Percentiles rank a stretch among this genome's conserved stretches.
phyloP scores from a whole-genome alignment of 164 flowering plant genomes.

The Malania oleifera region DNA sequence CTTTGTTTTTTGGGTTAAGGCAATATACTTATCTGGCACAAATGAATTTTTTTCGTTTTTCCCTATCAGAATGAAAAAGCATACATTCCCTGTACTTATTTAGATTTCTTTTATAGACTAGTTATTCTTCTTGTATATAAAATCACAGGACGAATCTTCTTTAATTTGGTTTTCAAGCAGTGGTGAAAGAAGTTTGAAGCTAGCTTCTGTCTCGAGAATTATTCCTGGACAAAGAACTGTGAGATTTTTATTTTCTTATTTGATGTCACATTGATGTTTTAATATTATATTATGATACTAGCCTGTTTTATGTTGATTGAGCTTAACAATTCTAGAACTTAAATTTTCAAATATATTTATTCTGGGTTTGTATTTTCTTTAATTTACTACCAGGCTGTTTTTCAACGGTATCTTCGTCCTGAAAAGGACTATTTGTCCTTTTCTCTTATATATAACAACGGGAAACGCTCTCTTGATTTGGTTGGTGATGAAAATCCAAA shows the following conservation, averaged over 20 bases:
- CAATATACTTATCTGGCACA: too few species aligned
- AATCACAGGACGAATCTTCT: slow-evolving; percentile 78
- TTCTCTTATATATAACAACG: slow-evolving; percentile 86
- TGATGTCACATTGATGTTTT: slow-evolving; percentile 1
- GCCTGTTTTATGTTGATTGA: too few species aligned
- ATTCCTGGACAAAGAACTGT: slow-evolving; percentile 99
- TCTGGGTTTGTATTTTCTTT: neutral
- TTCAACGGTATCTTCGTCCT: slow-evolving; percentile 77
- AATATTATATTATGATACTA: neutral
- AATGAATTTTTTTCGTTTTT: too few species aligned
- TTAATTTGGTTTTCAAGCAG: slow-evolving; percentile 88
- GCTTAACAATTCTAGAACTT: neutral
- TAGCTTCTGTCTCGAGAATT: slow-evolving; percentile 80
- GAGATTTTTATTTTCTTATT: slow-evolving; percentile 24
- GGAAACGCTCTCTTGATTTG: slow-evolving; percentile 92
- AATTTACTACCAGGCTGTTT: slow-evolving; percentile 57
- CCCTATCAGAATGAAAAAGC: too few species aligned
- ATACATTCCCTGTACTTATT: neutral
- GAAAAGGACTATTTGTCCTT: slow-evolving; percentile 95
- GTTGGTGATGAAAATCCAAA: slow-evolving; percentile 30
- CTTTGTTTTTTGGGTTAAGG: too few species aligned
- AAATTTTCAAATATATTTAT: neutral
- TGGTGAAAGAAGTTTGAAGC: slow-evolving; percentile 78
- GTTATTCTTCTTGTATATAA: neutral
- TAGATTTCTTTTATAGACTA: neutral